These are phyloP conservation scores for Solanum arcanum DNA, from an alignment of 257 asterid genomes.

Conservation along the genomic window DNA sequence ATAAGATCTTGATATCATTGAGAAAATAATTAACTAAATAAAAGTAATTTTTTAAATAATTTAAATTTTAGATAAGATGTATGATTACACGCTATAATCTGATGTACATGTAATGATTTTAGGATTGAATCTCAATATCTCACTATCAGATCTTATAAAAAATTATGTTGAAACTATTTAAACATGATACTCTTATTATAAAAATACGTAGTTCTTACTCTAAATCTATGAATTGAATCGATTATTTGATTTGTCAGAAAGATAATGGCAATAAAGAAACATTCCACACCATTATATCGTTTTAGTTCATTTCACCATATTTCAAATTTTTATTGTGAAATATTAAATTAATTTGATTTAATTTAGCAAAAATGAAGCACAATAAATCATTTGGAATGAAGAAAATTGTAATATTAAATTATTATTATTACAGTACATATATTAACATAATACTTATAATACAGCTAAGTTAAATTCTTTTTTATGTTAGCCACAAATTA, in stretches of 20 bases:
- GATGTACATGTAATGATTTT: background rate
- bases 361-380: background rate
- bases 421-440: background rate
- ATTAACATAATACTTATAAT: too few species aligned
- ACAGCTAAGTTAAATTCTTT: background rate
- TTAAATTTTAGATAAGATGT: too few species aligned
- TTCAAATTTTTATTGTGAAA: background rate
- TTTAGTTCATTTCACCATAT: background rate
- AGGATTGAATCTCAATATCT: background rate
- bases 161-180: background rate
- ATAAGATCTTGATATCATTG: background rate
- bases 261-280: too few species aligned
- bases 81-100: too few species aligned
- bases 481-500: background rate
- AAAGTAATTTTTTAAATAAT: background rate
- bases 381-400: background rate
- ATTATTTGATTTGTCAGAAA: too few species aligned
- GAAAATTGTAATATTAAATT: background rate
- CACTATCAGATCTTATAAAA: rapidly evolving
- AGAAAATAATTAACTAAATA: background rate
- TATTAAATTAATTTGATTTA: background rate
- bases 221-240: background rate
- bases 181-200: background rate
- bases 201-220: background rate
- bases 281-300: too few species aligned